Conservation (phyloP, 2,329 filamentous ascomycete genomes). For the Alternaria gansuensis region DNA sequence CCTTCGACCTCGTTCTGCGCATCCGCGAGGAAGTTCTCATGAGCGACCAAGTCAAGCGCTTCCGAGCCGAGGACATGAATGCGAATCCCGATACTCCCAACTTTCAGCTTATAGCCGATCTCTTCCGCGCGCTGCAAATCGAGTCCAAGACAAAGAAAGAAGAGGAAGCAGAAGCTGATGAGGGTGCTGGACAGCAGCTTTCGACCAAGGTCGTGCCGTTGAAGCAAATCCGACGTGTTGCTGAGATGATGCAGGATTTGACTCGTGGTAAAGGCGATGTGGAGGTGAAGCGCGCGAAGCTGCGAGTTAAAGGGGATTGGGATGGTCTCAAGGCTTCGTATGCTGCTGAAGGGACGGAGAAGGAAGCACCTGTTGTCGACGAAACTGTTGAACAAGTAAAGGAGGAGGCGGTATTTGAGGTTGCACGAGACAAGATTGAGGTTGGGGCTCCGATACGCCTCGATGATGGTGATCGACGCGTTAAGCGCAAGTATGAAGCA, state of each 20-base stretch:
- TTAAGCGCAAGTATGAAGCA: constrained; percentile 2
- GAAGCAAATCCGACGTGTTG: constrained; percentile 12
- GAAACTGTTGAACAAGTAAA: background rate
- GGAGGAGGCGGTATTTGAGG: background rate
- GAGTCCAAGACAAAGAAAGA: constrained; percentile 18
- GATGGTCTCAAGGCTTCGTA: constrained; percentile 15
- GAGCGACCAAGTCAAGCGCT: constrained; percentile 9
- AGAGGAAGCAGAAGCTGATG: background rate
- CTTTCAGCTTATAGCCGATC: constrained; percentile 15
- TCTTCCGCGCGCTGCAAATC: constrained; percentile 22
- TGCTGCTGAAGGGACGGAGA: constrained; percentile 5
- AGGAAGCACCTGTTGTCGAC: background rate
- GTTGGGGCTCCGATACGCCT: background rate
- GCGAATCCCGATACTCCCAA: constrained; percentile 15
- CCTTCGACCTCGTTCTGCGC: constrained; percentile 16
- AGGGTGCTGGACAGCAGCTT: constrained; percentile 17
- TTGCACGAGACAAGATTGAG: background rate
- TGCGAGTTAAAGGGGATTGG: constrained; percentile 6
- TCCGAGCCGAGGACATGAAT: constrained; percentile 10
- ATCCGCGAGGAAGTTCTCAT: constrained; percentile 25
- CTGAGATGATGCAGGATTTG: constrained; percentile 22
- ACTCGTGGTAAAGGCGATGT: constrained; percentile 18
- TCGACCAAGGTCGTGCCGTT: constrained; percentile 7
- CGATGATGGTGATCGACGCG: background rate
- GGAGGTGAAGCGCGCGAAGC: constrained; percentile 18